phyloP scores from a whole-genome alignment of 306 rosid genomes.

The Morella rubra region DNA sequence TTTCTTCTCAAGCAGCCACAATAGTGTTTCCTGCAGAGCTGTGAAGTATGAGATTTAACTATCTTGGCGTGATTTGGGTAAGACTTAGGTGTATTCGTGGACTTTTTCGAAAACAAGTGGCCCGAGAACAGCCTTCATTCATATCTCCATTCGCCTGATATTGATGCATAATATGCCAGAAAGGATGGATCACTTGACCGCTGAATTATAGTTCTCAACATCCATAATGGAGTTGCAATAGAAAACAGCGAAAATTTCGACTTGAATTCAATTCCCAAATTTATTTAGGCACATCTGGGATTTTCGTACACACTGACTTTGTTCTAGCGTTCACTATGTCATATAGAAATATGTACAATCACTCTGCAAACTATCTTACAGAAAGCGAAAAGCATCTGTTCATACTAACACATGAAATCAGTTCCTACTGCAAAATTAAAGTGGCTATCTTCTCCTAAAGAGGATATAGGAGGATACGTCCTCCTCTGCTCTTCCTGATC shows the following conservation, averaged over 20 bases:
- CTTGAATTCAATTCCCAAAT: conserved; percentile 27
- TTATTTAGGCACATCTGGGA: conserved; percentile 44
- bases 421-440: conserved; percentile 23
- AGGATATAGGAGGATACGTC: conserved; percentile 7
- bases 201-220: too few species aligned
- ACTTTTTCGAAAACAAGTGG: too few species aligned
- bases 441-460: conserved; percentile 26
- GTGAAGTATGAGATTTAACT: too few species aligned
- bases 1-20: not conserved
- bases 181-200: not conserved
- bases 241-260: conserved; percentile 8
- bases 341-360: conserved; percentile 33
- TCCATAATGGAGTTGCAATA: not conserved
- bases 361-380: conserved; percentile 36
- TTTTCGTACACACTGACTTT: conserved; percentile 30
- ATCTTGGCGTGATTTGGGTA: too few species aligned
- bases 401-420: conserved; percentile 34
- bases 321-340: conserved; percentile 38
- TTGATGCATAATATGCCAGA: not conserved
- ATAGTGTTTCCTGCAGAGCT: not conserved
- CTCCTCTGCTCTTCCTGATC: conserved; percentile 14
- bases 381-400: conserved; percentile 28
- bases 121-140: too few species aligned
- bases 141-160: too few species aligned
- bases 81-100: not conserved